Evolutionary conservation across 176 grass and related monocot species (phyloP).

Genomic region (Aegilops tauschii): DNA sequence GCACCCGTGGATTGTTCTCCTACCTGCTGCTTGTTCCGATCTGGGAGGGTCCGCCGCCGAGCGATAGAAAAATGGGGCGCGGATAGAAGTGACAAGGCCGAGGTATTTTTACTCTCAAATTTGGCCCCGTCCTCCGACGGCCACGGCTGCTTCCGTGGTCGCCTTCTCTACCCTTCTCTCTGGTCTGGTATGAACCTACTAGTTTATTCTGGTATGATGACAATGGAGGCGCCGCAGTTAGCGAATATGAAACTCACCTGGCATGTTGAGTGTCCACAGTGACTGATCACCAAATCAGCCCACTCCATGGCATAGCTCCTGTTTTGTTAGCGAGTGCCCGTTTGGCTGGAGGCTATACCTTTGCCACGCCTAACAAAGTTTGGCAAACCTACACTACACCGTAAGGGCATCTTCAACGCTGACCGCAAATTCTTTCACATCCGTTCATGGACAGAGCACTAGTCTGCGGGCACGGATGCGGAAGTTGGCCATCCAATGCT

Average conservation of each 20-base stretch:
- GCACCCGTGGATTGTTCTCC: constrained; percentile 24
- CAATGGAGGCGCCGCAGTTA: neutral
- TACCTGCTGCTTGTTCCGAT: constrained; percentile 22
- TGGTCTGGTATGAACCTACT: neutral
- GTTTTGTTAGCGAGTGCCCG: neutral
- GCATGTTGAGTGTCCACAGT: neutral
- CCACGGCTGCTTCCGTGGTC: constrained; percentile 33
- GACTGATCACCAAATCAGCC: neutral
- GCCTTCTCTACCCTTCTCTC: constrained; percentile 1
- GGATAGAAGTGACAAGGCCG: constrained; percentile 2
- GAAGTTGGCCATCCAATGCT: no score
- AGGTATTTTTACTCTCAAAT: constrained; percentile 9
- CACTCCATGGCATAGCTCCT: neutral
- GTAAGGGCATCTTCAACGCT: no score
- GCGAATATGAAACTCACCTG: neutral
- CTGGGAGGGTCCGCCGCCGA: constrained; percentile 19
- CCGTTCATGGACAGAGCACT: no score
- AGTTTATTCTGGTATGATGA: neutral
- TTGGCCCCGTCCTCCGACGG: constrained; percentile 23
- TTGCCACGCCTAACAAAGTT: neutral
- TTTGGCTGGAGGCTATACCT: neutral
- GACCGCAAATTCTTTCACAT: no score
- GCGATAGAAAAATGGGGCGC: constrained; percentile 17
- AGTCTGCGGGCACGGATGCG: no score
- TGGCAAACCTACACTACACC: no score